Percentiles rank a stretch among this genome's conserved stretches.
Evolutionary conservation across 352 stramenopile genomes (phyloP).

Genomic region (Lagenidium giganteum): DNA sequence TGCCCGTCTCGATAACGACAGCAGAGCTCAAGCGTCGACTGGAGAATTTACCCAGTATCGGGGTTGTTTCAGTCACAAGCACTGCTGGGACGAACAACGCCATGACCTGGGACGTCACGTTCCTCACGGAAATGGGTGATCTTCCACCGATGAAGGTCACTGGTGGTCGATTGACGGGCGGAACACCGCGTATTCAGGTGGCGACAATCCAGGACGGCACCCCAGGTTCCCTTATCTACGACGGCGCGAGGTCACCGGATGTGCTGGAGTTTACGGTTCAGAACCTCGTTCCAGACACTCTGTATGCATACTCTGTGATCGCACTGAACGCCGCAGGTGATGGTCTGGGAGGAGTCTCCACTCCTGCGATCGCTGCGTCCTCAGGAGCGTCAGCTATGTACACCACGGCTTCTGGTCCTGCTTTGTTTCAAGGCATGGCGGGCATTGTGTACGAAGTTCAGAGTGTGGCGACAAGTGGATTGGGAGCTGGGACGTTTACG

Average conservation of each 20-base stretch:
- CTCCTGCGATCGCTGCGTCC: slow-evolving; percentile 89
- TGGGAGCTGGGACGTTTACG: slow-evolving; percentile 39
- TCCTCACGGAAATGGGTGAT: slow-evolving; percentile 92
- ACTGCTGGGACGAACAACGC: slow-evolving; percentile 52
- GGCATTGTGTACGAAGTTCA: slow-evolving; percentile 95
- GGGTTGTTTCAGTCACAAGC: slow-evolving; percentile 66
- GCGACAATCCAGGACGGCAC: slow-evolving; percentile 83
- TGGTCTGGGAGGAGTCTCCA: slow-evolving; percentile 81
- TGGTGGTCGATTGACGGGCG: slow-evolving; percentile 78
- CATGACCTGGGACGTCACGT: slow-evolving; percentile 88
- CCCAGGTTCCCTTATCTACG: slow-evolving; percentile 88
- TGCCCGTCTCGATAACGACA: slow-evolving; percentile 42
- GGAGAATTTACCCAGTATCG: slow-evolving; percentile 84
- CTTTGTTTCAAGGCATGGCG: slow-evolving; percentile 88
- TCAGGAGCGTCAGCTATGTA: slow-evolving; percentile 79
- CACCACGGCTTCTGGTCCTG: slow-evolving; percentile 87
- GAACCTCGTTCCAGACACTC: slow-evolving; percentile 83
- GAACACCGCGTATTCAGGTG: slow-evolving; percentile 57
- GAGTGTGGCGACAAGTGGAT: slow-evolving; percentile 58
- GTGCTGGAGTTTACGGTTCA: slow-evolving; percentile 67
- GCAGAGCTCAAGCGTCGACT: slow-evolving; percentile 81
- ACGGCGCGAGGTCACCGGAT: slow-evolving; percentile 82
- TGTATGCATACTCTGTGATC: slow-evolving; percentile 92
- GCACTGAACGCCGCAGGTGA: slow-evolving; percentile 91
- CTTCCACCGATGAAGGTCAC: slow-evolving; percentile 90